Conservation (phyloP, 2,329 filamentous ascomycete genomes). For the Ascosphaera apis region DNA sequence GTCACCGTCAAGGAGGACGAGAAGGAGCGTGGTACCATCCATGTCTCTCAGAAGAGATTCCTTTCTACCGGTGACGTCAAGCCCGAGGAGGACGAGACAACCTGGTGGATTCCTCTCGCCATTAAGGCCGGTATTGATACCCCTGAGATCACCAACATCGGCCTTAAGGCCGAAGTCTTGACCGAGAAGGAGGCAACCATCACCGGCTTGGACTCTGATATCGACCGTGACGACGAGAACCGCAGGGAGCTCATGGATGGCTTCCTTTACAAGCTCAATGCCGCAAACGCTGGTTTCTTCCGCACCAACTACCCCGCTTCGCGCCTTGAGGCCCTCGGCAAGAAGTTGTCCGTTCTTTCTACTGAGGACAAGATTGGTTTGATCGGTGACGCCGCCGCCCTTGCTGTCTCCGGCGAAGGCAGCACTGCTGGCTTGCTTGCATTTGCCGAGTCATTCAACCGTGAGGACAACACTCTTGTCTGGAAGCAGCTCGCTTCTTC, state of each 20-base stretch:
- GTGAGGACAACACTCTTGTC: slow-evolving; percentile 67
- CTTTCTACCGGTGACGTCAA: slow-evolving; percentile 78
- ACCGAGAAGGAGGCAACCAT: slow-evolving; percentile 57
- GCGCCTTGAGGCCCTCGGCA: slow-evolving; percentile 57
- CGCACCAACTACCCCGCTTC: slow-evolving; percentile 80
- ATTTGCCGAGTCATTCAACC: slow-evolving; percentile 62
- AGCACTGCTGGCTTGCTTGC: slow-evolving; percentile 61
- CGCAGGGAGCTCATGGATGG: slow-evolving; percentile 13
- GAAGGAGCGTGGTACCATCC: slow-evolving; percentile 38
- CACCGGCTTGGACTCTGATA: slow-evolving; percentile 36
- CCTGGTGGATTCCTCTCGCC: slow-evolving; percentile 87
- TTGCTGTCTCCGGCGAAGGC: slow-evolving; percentile 69
- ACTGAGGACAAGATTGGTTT: slow-evolving; percentile 84
- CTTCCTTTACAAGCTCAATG: slow-evolving; percentile 85
- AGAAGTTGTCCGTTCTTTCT: slow-evolving; percentile 50
- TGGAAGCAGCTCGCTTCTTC: slow-evolving; percentile 70
- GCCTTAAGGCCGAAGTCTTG: slow-evolving; percentile 30
- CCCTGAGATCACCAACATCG: not conserved
- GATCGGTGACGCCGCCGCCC: slow-evolving; percentile 68
- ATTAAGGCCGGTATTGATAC: slow-evolving; percentile 42
- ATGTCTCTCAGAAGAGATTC: slow-evolving; percentile 69
- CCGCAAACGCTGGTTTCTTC: slow-evolving; percentile 72
- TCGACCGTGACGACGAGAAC: not conserved
- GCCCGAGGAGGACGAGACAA: slow-evolving; percentile 71
- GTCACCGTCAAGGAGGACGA: slow-evolving; percentile 66